phyloP scores from a whole-genome alignment of 1,284 basidiomycete genomes.

The Trichosporon sp. region DNA sequence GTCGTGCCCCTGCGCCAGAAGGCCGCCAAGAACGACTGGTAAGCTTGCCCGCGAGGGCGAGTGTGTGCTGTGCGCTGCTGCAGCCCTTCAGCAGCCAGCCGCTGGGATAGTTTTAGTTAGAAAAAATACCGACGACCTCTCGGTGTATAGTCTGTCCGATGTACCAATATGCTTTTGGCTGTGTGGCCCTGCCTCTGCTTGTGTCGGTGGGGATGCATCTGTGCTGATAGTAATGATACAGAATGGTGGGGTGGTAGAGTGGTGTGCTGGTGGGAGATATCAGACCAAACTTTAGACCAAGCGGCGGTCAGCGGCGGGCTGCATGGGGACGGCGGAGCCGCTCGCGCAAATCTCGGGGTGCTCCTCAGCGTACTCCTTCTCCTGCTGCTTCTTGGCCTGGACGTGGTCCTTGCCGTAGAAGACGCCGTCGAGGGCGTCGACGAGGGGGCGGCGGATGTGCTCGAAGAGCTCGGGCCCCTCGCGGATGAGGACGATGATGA shows the following conservation, averaged over 20 bases:
- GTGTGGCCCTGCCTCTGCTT: background rate
- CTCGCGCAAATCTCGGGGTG: background rate
- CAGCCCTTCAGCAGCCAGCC: background rate
- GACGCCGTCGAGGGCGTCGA: constrained; percentile 11
- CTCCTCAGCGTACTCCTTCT: background rate
- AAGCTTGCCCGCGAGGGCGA: constrained; percentile 30
- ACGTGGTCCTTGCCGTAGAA: background rate
- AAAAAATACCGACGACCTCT: constrained; percentile 1
- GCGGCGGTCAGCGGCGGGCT: background rate
- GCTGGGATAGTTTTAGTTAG: constrained; percentile 1
- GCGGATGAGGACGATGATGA: constrained; percentile 59
- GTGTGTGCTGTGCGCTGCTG: background rate
- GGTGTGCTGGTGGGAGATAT: background rate
- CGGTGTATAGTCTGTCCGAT: constrained; percentile 3
- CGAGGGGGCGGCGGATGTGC: constrained; percentile 16
- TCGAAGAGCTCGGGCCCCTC: constrained; percentile 26
- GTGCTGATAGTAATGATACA: background rate
- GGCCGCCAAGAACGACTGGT: constrained; percentile 67
- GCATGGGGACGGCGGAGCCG: background rate
- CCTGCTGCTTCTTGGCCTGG: background rate
- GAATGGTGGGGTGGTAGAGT: background rate
- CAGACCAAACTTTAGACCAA: background rate
- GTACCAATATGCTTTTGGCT: background rate
- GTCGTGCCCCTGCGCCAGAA: constrained; percentile 52
- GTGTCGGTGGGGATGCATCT: background rate